A percentile compares a stretch with the other conserved stretches of the same genome.
Evolutionary conservation across 495 filamentous ascomycete genomes (phyloP).

Genomic region (Halenospora varia): DNA sequence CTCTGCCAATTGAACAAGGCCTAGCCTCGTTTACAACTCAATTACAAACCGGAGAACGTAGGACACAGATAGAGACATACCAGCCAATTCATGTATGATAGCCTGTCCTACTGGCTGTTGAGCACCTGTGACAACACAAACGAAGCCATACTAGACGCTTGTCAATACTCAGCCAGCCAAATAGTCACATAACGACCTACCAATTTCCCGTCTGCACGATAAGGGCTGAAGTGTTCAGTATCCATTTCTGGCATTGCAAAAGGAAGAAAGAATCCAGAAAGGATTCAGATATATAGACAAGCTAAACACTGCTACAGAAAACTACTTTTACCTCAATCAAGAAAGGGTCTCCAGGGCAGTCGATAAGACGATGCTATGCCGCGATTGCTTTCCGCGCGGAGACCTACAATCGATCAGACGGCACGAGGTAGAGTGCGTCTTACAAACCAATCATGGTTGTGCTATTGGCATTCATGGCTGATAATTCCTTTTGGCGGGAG

Average conservation of each 20-base stretch:
- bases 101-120: slow-evolving; percentile 54
- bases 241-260: slow-evolving; percentile 25
- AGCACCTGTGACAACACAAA: slow-evolving; percentile 58
- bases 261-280: neutral
- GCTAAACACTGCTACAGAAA: neutral
- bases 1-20: neutral
- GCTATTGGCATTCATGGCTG: neutral
- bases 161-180: neutral
- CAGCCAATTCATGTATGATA: slow-evolving; percentile 53
- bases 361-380: neutral
- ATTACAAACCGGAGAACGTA: no score
- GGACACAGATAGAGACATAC: slow-evolving; percentile 26
- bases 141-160: slow-evolving; percentile 49
- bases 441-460: neutral
- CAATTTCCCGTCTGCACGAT: slow-evolving; percentile 55
- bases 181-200: slow-evolving; percentile 29
- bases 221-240: slow-evolving; percentile 52
- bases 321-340: neutral
- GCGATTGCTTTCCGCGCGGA: neutral
- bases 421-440: neutral
- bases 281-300: neutral
- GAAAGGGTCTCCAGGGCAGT: no score
- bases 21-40: neutral
- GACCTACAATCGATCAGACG: neutral
- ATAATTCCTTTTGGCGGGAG: neutral